These are phyloP conservation scores for Rauvolfia tetraphylla DNA, from an alignment of 257 asterid genomes.

Conservation along the genomic window DNA sequence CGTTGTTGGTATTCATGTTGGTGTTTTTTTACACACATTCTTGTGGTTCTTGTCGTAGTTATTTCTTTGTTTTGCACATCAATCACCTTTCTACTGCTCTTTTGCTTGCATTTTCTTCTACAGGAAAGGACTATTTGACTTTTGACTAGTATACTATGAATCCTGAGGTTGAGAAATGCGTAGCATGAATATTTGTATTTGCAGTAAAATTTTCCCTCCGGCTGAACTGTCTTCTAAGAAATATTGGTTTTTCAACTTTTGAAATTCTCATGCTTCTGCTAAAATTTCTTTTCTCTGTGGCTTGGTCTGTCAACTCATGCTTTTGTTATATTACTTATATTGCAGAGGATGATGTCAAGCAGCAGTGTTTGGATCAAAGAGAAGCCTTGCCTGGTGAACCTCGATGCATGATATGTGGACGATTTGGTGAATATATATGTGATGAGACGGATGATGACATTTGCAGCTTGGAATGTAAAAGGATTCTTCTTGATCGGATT, in stretches of 20 bases:
- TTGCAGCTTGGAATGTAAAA: constrained; percentile 85
- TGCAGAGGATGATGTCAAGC: constrained; percentile 58
- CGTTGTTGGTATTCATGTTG: not conserved
- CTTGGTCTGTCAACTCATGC: not conserved
- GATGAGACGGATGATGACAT: constrained; percentile 85
- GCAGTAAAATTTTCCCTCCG: not conserved
- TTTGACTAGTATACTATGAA: not conserved
- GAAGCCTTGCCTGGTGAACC: constrained; percentile 83
- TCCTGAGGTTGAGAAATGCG: not conserved
- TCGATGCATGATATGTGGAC: constrained; percentile 67
- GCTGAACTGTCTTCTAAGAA: not conserved
- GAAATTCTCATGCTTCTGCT: not conserved
- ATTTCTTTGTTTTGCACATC: not conserved
- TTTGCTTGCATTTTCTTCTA: not conserved
- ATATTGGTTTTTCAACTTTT: not conserved
- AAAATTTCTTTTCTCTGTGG: not conserved
- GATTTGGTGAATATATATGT: constrained; percentile 92
- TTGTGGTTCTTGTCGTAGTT: not conserved
- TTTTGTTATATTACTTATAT: constrained; percentile 8
- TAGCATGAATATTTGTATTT: not conserved
- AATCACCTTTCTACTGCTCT: not conserved
- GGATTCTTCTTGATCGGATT: constrained; percentile 41
- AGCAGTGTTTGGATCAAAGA: constrained; percentile 79
- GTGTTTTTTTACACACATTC: not conserved
- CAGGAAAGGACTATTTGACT: not conserved